Evolutionary conservation across 2,329 filamentous ascomycete genomes (phyloP).

Genomic region (Xylariaceae sp.): DNA sequence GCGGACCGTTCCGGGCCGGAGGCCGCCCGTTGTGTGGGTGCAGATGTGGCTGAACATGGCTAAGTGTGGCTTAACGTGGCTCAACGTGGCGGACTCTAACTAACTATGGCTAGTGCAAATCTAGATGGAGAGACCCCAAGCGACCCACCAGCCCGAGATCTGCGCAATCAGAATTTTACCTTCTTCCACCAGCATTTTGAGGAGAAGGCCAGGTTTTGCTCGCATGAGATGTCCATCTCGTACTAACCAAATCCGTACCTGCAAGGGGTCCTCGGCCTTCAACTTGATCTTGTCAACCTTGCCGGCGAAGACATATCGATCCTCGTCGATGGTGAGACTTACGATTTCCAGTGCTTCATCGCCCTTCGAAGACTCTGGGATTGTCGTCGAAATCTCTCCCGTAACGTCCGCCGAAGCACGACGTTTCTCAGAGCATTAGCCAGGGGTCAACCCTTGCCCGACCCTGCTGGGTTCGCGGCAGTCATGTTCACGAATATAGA

Average conservation of each 20-base stretch:
- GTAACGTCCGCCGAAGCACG: too few species aligned
- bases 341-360: not conserved
- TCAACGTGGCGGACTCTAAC: not conserved
- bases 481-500: conserved; percentile 9
- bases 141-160: not conserved
- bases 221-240: too few species aligned
- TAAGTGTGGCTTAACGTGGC: not conserved
- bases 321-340: conserved; percentile 15
- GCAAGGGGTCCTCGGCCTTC: not conserved
- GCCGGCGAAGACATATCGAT: conserved; percentile 19
- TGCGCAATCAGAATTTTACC: not conserved
- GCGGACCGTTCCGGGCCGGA: not conserved
- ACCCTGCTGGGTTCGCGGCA: conserved; percentile 15
- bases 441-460: conserved; percentile 10
- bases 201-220: not conserved
- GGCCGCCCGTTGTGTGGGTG: not conserved
- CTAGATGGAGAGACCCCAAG: not conserved
- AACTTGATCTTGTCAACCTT: conserved; percentile 2
- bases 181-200: not conserved
- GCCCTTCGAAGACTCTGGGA: not conserved
- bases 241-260: too few species aligned
- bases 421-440: not conserved
- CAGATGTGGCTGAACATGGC: not conserved
- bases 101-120: not conserved
- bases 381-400: not conserved